These are phyloP conservation scores for Boechera stricta DNA, from an alignment of 345 rosid species.

Conservation along the genomic window DNA sequence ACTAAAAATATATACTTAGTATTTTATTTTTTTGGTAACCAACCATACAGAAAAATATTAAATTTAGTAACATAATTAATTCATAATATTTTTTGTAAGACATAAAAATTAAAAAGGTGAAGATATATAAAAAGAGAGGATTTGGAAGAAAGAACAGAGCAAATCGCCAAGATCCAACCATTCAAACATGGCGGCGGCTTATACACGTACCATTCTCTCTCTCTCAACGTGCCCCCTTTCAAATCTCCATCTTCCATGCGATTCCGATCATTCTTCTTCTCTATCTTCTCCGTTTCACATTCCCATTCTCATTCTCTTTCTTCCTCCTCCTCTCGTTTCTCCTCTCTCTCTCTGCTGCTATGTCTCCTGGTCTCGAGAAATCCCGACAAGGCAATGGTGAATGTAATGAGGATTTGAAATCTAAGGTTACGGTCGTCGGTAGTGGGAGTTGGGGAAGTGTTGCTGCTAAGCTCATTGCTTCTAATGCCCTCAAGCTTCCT, in stretches of 20 bases:
- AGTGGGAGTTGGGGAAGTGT: slow-evolving; percentile 99
- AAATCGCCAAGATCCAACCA: slow-evolving; percentile 41
- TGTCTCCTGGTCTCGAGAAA: slow-evolving; percentile 51
- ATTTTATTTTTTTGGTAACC: too few species aligned
- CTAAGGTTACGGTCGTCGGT: slow-evolving; percentile 83
- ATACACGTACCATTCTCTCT: slow-evolving; percentile 24
- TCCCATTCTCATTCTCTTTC: slow-evolving; percentile 20
- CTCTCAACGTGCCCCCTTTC: slow-evolving; percentile 33
- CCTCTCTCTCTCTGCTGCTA: slow-evolving; percentile 37
- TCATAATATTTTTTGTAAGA: too few species aligned
- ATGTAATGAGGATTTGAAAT: slow-evolving; percentile 39
- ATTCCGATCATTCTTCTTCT: slow-evolving; percentile 35
- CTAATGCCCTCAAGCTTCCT: slow-evolving; percentile 71
- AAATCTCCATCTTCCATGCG: slow-evolving; percentile 40
- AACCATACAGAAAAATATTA: too few species aligned
- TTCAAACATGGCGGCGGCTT: slow-evolving; percentile 35
- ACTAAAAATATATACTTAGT: too few species aligned
- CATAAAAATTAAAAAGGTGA: too few species aligned
- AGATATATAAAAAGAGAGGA: too few species aligned
- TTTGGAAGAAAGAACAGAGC: neutral
- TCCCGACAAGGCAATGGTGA: slow-evolving; percentile 1
- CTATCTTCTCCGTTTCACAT: slow-evolving; percentile 33
- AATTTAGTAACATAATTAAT: too few species aligned
- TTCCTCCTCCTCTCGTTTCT: slow-evolving; percentile 35
- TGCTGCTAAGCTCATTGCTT: slow-evolving; percentile 96